A percentile compares a stretch with the other conserved stretches of the same genome.
phyloP scores from a whole-genome alignment of 371 early-diverging fungal species.

The Mortierella polycephala region DNA sequence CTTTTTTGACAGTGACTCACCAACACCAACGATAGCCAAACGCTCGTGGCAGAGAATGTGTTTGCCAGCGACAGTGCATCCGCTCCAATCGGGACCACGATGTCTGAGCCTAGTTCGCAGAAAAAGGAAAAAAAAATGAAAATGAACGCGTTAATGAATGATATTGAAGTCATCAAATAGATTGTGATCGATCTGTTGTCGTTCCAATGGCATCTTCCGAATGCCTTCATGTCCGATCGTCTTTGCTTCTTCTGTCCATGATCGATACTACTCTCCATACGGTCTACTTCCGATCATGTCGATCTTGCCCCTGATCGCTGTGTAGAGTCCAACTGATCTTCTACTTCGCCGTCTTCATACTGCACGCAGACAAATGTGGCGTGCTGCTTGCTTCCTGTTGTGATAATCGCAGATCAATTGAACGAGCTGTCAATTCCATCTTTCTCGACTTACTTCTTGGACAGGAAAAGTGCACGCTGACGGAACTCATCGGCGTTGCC shows the following conservation, averaged over 20 bases:
- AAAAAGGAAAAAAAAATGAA: background rate
- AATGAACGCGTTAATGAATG: background rate
- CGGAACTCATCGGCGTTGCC: conserved; percentile 83
- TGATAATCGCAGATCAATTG: background rate
- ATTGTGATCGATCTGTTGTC: too few relatives aligned
- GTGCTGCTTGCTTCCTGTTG: too few relatives aligned
- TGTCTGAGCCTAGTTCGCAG: conserved; percentile 73
- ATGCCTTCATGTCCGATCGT: too few relatives aligned
- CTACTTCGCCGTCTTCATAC: too few relatives aligned
- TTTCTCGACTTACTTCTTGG: conserved; percentile 79
- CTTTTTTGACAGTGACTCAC: conserved; percentile 62
- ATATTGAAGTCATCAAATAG: background rate
- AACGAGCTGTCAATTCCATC: background rate
- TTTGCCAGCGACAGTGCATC: conserved; percentile 81
- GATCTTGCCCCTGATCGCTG: too few relatives aligned
- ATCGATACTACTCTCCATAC: too few relatives aligned
- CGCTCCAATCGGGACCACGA: conserved; percentile 98
- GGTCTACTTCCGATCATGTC: too few relatives aligned
- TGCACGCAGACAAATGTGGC: too few relatives aligned
- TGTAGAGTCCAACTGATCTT: too few relatives aligned
- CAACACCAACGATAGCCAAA: conserved; percentile 96
- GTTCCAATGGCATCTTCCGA: too few relatives aligned
- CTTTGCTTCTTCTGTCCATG: too few relatives aligned
- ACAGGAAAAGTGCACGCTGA: conserved; percentile 83
- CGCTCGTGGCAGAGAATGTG: conserved; percentile 96